Percentiles rank a stretch among this genome's conserved stretches.
These are phyloP conservation scores for Mimosa pudica DNA, from an alignment of 306 rosid species.

Conservation along the genomic window DNA sequence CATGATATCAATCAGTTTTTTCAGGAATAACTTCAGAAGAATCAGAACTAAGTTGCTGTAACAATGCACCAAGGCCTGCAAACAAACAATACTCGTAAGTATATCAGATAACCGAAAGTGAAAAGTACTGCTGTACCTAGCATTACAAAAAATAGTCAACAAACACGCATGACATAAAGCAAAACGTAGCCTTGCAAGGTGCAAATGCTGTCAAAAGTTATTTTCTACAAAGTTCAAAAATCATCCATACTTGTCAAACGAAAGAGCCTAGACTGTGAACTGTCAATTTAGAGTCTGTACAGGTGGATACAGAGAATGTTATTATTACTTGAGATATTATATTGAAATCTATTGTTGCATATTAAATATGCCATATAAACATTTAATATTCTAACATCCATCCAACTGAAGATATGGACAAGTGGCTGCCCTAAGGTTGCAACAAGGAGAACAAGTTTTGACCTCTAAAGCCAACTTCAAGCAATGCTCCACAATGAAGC, in stretches of 20 bases:
- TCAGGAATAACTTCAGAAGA: neutral
- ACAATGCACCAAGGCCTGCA: constrained; percentile 17
- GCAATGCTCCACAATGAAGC: neutral
- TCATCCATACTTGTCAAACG: neutral
- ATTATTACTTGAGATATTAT: neutral
- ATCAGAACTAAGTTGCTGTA: neutral
- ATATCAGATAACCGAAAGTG: neutral
- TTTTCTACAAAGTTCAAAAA: neutral
- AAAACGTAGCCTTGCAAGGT: neutral
- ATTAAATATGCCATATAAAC: neutral
- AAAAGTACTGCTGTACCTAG: neutral
- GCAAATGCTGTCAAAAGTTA: neutral
- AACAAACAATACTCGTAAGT: neutral
- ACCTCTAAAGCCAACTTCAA: neutral
- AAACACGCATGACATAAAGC: neutral
- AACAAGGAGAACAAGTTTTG: neutral
- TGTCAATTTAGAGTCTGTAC: neutral
- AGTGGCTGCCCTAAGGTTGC: neutral
- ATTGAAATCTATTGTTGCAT: neutral
- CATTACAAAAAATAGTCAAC: neutral
- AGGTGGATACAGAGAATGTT: neutral
- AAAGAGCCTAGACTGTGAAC: neutral
- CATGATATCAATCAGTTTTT: neutral
- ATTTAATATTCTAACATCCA: neutral
- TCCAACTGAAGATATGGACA: neutral